Conservation (phyloP, 1,139 yeast genomes). For the Debaryomyces nepalensis region DNA sequence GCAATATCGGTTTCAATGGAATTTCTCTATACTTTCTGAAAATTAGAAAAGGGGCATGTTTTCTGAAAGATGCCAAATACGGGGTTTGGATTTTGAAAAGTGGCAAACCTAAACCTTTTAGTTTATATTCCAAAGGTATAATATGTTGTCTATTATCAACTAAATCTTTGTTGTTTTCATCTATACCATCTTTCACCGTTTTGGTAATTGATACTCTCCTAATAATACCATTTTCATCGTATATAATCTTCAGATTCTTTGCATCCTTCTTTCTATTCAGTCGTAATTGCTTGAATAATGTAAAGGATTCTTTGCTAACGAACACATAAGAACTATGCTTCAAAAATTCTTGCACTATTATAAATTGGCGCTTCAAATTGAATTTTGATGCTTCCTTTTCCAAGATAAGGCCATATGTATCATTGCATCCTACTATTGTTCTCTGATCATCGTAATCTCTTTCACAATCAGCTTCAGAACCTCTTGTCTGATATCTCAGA, state of each 20-base stretch:
- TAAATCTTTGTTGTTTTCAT: slow-evolving; percentile 11
- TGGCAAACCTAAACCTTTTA: slow-evolving; percentile 43
- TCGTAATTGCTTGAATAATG: slow-evolving; percentile 35
- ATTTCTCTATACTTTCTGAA: slow-evolving; percentile 39
- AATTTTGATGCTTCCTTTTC: slow-evolving; percentile 24
- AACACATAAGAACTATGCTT: slow-evolving; percentile 37
- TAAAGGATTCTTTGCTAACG: slow-evolving; percentile 34
- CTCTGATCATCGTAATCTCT: slow-evolving; percentile 28
- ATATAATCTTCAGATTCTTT: slow-evolving; percentile 27
- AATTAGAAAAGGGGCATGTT: slow-evolving; percentile 40
- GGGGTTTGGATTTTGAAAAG: slow-evolving; percentile 42
- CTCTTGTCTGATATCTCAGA: slow-evolving; percentile 10
- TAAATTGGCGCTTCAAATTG: slow-evolving; percentile 33
- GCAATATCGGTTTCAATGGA: slow-evolving; percentile 31
- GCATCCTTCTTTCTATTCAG: slow-evolving; percentile 27
- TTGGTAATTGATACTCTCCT: slow-evolving; percentile 18
- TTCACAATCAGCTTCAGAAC: slow-evolving; percentile 12
- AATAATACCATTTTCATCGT: slow-evolving; percentile 32
- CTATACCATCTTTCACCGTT: slow-evolving; percentile 15
- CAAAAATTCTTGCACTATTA: slow-evolving; percentile 41
- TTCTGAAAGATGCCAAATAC: slow-evolving; percentile 42
- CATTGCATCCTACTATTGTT: slow-evolving; percentile 26
- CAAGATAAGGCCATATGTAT: slow-evolving; percentile 20
- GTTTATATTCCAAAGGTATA: slow-evolving; percentile 38
- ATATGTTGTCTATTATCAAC: slow-evolving; percentile 40